These are phyloP conservation scores for Kwoniella pini DNA, from an alignment of 768 basidiomycete species.

Conservation along the genomic window DNA sequence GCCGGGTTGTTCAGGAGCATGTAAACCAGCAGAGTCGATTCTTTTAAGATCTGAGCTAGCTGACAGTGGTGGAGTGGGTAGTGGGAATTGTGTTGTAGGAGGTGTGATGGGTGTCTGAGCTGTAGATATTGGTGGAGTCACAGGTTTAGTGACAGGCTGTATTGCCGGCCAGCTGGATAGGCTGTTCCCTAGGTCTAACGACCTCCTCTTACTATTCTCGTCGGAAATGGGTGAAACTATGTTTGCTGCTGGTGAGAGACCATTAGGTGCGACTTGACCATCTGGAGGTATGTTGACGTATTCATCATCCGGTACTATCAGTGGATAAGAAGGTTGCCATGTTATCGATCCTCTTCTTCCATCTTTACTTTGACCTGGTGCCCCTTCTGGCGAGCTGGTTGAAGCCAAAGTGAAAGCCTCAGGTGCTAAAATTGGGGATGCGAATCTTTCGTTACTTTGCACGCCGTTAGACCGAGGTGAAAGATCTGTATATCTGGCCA, in stretches of 20 bases:
- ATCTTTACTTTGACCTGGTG: slow-evolving; percentile 3
- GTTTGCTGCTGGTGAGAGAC: background rate
- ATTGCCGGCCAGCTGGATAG: slow-evolving; percentile 22
- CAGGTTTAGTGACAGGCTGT: slow-evolving; percentile 10
- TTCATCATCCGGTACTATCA: slow-evolving; percentile 31
- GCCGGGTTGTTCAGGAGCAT: slow-evolving; percentile 1
- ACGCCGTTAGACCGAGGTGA: slow-evolving; percentile 13
- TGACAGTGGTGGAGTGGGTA: slow-evolving; percentile 10
- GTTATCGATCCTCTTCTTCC: slow-evolving; percentile 16
- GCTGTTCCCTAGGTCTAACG: slow-evolving; percentile 5
- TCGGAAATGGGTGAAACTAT: slow-evolving; percentile 4
- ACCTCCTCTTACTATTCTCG: slow-evolving; percentile 32
- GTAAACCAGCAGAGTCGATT: background rate
- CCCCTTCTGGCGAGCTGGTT: slow-evolving; percentile 33
- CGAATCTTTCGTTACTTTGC: slow-evolving; percentile 5
- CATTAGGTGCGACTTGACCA: slow-evolving; percentile 17
- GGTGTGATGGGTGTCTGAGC: slow-evolving; percentile 5
- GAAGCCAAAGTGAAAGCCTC: slow-evolving; percentile 31
- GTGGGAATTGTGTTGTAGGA: background rate
- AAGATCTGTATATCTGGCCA: slow-evolving; percentile 24
- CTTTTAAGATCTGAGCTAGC: background rate
- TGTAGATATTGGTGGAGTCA: background rate
- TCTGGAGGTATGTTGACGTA: slow-evolving; percentile 43
- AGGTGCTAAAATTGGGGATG: slow-evolving; percentile 30
- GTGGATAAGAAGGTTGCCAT: slow-evolving; percentile 41